Percentiles rank a stretch among this genome's conserved stretches.
Conservation (phyloP, 129 eudicot species). For the Centella asiatica region DNA sequence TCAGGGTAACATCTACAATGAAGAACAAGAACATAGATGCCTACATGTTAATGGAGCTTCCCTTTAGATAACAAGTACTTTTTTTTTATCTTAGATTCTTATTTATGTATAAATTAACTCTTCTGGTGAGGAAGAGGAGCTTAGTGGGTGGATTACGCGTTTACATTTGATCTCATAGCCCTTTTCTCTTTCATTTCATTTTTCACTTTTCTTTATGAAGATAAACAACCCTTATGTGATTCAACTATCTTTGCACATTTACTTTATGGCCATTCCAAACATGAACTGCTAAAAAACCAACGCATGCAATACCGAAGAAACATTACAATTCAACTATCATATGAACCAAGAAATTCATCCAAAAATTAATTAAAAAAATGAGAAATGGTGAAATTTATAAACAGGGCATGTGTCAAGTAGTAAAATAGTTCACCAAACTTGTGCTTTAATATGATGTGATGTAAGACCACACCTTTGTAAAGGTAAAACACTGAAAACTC, state of each 20-base stretch:
- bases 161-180: too few species aligned
- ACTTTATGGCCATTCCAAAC: too few species aligned
- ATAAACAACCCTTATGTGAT: neutral
- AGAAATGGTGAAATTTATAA: too few species aligned
- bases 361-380: neutral
- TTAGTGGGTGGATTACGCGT: neutral
- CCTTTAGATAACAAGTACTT: neutral
- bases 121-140: too few species aligned
- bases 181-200: neutral
- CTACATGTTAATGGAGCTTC: neutral
- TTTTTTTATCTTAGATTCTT: too few species aligned
- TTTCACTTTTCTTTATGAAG: too few species aligned
- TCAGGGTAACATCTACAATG: neutral
- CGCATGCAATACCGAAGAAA: neutral
- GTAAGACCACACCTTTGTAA: constrained; percentile 52
- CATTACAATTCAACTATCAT: neutral
- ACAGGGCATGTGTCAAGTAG: neutral
- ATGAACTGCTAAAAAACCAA: neutral
- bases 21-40: neutral
- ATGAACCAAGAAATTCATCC: neutral
- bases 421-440: neutral
- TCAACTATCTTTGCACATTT: neutral
- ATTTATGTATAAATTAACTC: too few species aligned
- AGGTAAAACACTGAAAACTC: constrained; percentile 88
- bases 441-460: neutral